These are phyloP conservation scores for Starmerella potacharoeniae DNA, from an alignment of 805 yeast genomes.

Conservation along the genomic window DNA sequence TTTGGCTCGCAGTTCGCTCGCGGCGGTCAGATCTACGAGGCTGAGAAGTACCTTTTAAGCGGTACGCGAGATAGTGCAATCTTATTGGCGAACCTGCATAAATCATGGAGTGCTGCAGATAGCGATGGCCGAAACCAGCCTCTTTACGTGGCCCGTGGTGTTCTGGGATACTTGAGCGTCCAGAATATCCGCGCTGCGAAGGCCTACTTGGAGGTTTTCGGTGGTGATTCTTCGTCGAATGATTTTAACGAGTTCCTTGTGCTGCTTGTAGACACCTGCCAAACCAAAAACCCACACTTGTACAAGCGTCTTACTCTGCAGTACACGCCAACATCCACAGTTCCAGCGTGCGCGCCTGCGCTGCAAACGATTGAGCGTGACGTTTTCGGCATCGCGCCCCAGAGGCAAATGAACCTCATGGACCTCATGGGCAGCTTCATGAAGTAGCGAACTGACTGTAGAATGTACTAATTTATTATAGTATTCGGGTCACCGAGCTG, in stretches of 20 bases:
- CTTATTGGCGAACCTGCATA: conserved; percentile 37
- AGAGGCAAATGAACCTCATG: conserved; percentile 44
- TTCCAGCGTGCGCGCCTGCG: conserved; percentile 34
- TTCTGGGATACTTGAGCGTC: conserved; percentile 61
- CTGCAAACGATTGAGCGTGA: conserved; percentile 47
- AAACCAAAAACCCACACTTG: conserved; percentile 40
- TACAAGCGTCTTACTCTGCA: conserved; percentile 43
- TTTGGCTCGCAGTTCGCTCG: conserved; percentile 53
- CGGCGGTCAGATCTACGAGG: conserved; percentile 43
- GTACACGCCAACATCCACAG: conserved; percentile 32
- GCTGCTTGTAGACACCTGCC: conserved; percentile 49
- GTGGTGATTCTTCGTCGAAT: conserved; percentile 17
- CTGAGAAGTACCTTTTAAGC: conserved; percentile 60
- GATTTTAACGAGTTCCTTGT: conserved; percentile 48
- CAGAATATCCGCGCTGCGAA: conserved; percentile 53
- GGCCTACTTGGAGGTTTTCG: conserved; percentile 29
- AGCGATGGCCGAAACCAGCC: background rate
- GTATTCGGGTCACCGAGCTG: conserved; percentile 7
- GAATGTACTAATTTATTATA: background rate
- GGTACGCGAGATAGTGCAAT: conserved; percentile 47
- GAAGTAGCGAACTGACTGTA: background rate
- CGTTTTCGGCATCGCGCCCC: conserved; percentile 48
- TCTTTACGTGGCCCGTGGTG: conserved; percentile 42
- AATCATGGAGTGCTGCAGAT: conserved; percentile 3
- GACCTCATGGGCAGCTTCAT: conserved; percentile 67